Percentiles rank a stretch among this genome's conserved stretches.
These are phyloP conservation scores for Micractinium conductrix DNA, from an alignment of 139 green algal species.

Conservation along the genomic window DNA sequence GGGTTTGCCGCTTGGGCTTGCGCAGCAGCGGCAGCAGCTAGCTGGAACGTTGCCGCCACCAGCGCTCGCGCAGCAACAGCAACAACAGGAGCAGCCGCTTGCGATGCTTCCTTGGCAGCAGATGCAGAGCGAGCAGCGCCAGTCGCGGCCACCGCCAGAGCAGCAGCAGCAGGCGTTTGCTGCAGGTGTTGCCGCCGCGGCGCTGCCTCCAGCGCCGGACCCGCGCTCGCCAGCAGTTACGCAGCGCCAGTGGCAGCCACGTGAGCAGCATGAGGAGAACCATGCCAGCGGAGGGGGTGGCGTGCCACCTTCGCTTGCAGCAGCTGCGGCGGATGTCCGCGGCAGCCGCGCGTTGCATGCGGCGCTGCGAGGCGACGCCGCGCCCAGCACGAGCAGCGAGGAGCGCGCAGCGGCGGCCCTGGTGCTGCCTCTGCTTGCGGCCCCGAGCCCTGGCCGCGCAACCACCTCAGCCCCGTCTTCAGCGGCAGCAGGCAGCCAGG, in stretches of 20 bases:
- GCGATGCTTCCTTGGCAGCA: conserved; percentile 15
- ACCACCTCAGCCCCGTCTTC: background rate
- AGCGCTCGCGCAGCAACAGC: background rate
- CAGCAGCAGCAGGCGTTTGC: background rate
- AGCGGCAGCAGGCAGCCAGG: background rate
- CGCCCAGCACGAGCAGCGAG: conserved; percentile 34
- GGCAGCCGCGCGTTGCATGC: background rate
- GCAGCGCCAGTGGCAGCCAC: background rate
- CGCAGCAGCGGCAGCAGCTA: background rate
- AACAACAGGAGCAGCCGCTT: background rate
- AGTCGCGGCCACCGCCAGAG: background rate
- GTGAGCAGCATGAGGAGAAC: background rate
- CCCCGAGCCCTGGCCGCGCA: background rate
- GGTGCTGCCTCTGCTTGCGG: background rate
- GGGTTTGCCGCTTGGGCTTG: background rate
- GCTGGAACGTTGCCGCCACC: background rate
- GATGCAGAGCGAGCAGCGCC: too few species aligned
- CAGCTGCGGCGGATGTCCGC: background rate
- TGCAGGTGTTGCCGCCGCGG: background rate
- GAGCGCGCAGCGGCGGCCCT: background rate
- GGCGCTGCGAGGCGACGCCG: conserved; percentile 23
- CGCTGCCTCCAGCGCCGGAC: background rate
- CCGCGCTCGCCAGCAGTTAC: too few species aligned
- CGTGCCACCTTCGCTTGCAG: background rate
- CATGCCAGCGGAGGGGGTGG: background rate